Base-by-base conservation (phyloP, 805 yeast species). In the Zygosaccharomyces bailii region DNA sequence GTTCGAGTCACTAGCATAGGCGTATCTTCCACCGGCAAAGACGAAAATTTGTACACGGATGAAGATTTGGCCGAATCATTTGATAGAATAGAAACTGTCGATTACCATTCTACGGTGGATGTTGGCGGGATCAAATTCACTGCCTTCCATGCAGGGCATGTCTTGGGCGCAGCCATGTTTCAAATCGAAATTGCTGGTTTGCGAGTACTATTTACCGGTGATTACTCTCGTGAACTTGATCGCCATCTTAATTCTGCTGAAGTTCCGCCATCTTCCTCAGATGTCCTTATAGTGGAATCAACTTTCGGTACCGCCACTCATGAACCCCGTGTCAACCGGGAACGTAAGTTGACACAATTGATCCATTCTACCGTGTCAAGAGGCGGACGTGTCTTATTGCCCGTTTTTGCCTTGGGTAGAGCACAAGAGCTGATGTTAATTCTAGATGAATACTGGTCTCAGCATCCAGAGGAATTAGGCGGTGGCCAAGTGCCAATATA, bases 81-180 rank as follows among this genome's bases (percentile, higher is more conserved):
- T 57, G 96, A 89, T 57, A 72, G 78, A 51, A 93, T 93, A 39
- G 98, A 93, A 64, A 87, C 98, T 1, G 79, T 93, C 18, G 99
- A 93, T 64, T 93, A 84, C 65, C 98, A 93, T 65, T 87, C 97
- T 4, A 93, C 99, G 0, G 78, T 88, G 52, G 98, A 93, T 56
- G 86, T 90, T 27, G 95, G 86, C 47, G 99, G 99, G 42, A 83
- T 93, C 45, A 75, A 93, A 59, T 91, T 93, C 70, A 93, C 99
- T 1, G 99, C 99, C 1, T 93, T 84, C 65, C 99, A 91, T 68
- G 99, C 99, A 5, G 99, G 99, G n/a, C 99, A 93, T 73, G 99
- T 93, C 9, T 71, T 93, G 34, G 99, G 99, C 44, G 98, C 99
- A 8, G 96, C 98, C 9, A 93, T 93, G 98, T 93, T 83, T 65